A percentile compares a stretch with the other conserved stretches of the same genome.
Conservation (phyloP, 1,284 basidiomycete species). For the Ustilago bromivora region DNA sequence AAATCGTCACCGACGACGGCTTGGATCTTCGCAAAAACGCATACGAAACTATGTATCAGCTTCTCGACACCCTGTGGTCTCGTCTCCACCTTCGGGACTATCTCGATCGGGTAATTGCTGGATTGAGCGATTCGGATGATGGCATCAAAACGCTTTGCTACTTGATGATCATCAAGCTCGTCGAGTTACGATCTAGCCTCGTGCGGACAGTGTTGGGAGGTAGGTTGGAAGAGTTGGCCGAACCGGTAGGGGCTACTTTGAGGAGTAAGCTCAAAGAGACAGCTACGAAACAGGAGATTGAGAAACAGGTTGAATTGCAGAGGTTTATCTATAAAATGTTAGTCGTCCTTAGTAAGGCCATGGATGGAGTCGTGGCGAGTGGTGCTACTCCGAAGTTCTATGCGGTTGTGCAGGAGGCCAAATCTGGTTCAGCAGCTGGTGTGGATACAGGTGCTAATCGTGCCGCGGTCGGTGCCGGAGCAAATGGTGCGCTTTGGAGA, state of each 20-base stretch:
- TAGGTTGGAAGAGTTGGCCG: slow-evolving; percentile 85
- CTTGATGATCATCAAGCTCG: slow-evolving; percentile 91
- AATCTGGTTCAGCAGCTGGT: slow-evolving; percentile 4
- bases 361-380: slow-evolving; percentile 18
- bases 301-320: slow-evolving; percentile 91
- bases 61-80: slow-evolving; percentile 88
- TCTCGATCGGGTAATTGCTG: slow-evolving; percentile 82
- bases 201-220: slow-evolving; percentile 81
- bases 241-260: slow-evolving; percentile 84
- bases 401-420: slow-evolving; percentile 31
- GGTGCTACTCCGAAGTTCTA: slow-evolving; percentile 32
- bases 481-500: slow-evolving; percentile 34
- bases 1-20: slow-evolving; percentile 92
- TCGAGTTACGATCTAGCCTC: slow-evolving; percentile 74
- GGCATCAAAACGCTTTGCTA: slow-evolving; percentile 97
- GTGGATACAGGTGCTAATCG: slow-evolving; percentile 1
- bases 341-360: slow-evolving; percentile 75
- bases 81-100: slow-evolving; percentile 88
- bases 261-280: slow-evolving; percentile 78
- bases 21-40: slow-evolving; percentile 88
- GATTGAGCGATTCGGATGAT: slow-evolving; percentile 84
- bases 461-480: slow-evolving; percentile 3
- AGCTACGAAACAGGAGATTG: slow-evolving; percentile 94
- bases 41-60: slow-evolving; percentile 95
- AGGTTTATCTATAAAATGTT: slow-evolving; percentile 86